These are phyloP conservation scores for Hypoxylon sp. DNA, from an alignment of 2,329 filamentous ascomycete genomes.

Conservation along the genomic window DNA sequence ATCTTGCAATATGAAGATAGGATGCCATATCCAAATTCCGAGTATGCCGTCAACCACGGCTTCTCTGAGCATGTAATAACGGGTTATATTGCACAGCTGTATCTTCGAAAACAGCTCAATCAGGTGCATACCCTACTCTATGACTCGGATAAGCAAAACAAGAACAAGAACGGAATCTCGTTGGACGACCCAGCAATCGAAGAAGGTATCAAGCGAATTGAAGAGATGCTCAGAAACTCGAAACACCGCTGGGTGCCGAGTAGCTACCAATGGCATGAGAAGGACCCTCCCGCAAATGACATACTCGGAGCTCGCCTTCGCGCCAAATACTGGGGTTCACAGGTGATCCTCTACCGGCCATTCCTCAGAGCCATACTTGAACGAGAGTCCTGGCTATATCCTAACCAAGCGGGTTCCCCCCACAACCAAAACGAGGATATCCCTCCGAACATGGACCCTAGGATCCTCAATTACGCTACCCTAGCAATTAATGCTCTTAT, in stretches of 20 bases:
- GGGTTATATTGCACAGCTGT: conserved; percentile 74
- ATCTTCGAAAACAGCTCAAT: conserved; percentile 74
- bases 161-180: conserved; percentile 45
- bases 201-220: conserved; percentile 62
- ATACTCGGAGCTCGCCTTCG: conserved; percentile 87
- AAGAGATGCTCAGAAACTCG: conserved; percentile 60
- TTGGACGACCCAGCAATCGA: conserved; percentile 46
- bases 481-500: conserved; percentile 81
- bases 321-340: conserved; percentile 94
- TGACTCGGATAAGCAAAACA: conserved; percentile 55
- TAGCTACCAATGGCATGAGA: conserved; percentile 70
- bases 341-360: conserved; percentile 89
- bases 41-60: conserved; percentile 59
- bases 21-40: conserved; percentile 75
- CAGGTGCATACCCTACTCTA: conserved; percentile 71
- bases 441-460: conserved; percentile 57
- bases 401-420: conserved; percentile 31
- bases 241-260: conserved; percentile 63
- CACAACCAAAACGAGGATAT: conserved; percentile 37
- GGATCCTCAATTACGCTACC: conserved; percentile 67
- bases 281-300: conserved; percentile 77
- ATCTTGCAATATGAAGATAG: conserved; percentile 72
- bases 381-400: conserved; percentile 31
- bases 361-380: conserved; percentile 73
- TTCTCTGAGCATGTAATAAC: conserved; percentile 65